phyloP scores from a whole-genome alignment of 2,329 filamentous ascomycete genomes.

The Neopestalotiopsis sp. region DNA sequence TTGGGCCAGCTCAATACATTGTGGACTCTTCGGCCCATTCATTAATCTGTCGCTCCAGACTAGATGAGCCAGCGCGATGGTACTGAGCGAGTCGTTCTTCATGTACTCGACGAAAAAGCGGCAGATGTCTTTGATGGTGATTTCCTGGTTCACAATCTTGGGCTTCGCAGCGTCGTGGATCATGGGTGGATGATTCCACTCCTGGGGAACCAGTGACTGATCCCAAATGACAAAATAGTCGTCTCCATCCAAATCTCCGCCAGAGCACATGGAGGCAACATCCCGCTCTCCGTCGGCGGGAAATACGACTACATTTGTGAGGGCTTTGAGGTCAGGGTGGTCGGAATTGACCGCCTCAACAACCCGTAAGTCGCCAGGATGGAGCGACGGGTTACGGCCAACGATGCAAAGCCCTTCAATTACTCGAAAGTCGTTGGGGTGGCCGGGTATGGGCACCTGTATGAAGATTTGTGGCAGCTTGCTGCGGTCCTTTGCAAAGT shows the following conservation, averaged over 20 bases:
- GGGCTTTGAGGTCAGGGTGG: slow-evolving; percentile 71
- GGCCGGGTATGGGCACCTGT: slow-evolving; percentile 70
- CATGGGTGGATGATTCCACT: slow-evolving; percentile 81
- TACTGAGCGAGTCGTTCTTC: slow-evolving; percentile 83
- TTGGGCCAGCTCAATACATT: slow-evolving; percentile 77
- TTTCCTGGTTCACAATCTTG: slow-evolving; percentile 60
- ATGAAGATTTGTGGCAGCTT: slow-evolving; percentile 86
- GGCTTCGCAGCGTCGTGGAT: slow-evolving; percentile 69
- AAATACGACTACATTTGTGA: slow-evolving; percentile 87
- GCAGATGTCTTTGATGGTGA: slow-evolving; percentile 75
- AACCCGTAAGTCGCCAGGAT: slow-evolving; percentile 89
- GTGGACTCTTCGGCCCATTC: slow-evolving; percentile 68
- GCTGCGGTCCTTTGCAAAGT: slow-evolving; percentile 48
- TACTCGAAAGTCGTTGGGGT: slow-evolving; percentile 62
- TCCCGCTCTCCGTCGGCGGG: slow-evolving; percentile 84
- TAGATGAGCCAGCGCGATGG: slow-evolving; percentile 83
- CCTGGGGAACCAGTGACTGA: slow-evolving; percentile 67
- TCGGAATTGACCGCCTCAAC: slow-evolving; percentile 88
- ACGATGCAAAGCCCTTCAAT: slow-evolving; percentile 82
- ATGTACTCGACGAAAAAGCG: slow-evolving; percentile 92
- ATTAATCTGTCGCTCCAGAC: slow-evolving; percentile 71
- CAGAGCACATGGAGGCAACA: slow-evolving; percentile 92
- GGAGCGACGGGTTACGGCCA: slow-evolving; percentile 90
- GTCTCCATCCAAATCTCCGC: slow-evolving; percentile 93
- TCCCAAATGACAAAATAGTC: slow-evolving; percentile 98